Percentiles rank a stretch among this genome's conserved stretches.
Evolutionary conservation across 768 basidiomycete genomes (phyloP).

Genomic region (Pleurotus ostreatus): DNA sequence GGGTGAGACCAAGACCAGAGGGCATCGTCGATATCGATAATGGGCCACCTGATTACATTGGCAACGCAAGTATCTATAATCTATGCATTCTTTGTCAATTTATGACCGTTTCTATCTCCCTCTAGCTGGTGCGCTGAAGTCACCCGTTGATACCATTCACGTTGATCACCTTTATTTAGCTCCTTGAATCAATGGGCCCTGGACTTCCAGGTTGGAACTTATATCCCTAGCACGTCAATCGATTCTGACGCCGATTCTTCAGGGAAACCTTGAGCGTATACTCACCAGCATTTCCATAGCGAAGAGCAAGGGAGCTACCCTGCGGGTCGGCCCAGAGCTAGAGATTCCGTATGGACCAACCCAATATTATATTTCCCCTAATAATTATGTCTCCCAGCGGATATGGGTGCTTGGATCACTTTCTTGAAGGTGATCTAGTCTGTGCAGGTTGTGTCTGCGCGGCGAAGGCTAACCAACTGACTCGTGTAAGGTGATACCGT

Average conservation of each 20-base stretch:
- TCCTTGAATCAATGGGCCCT: conserved; percentile 97
- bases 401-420: conserved; percentile 97
- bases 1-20: too few species aligned
- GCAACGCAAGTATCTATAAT: conserved; percentile 61
- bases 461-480: neutral
- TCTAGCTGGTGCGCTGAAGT: conserved; percentile 27
- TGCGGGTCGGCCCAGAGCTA: conserved; percentile 94
- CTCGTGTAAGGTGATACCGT: conserved; percentile 80
- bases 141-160: conserved; percentile 1
- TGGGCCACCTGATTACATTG: conserved; percentile 86
- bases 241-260: neutral
- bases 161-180: conserved; percentile 33
- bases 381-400: conserved; percentile 48
- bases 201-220: conserved; percentile 71
- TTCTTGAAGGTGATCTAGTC: conserved; percentile 73
- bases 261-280: conserved; percentile 95
- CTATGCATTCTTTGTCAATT: neutral
- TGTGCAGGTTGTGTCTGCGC: neutral
- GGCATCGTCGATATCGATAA: conserved; percentile 18
- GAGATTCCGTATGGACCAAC: conserved; percentile 74
- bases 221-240: neutral
- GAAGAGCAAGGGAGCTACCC: conserved; percentile 80
- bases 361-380: neutral
- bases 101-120: conserved; percentile 15
- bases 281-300: conserved; percentile 84